Conservation (phyloP, 805 yeast species). For the Candida odintsovae region DNA sequence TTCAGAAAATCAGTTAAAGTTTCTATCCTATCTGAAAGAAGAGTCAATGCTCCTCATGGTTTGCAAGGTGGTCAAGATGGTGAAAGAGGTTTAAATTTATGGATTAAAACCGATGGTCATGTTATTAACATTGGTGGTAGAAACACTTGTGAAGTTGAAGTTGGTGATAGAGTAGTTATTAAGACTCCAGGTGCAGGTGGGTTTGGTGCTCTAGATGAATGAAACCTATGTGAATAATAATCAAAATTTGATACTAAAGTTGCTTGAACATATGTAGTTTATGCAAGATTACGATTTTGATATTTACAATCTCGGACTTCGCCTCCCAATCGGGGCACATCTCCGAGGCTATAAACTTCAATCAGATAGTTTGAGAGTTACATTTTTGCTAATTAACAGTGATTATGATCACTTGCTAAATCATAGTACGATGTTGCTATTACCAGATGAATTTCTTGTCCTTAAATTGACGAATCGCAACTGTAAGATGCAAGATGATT, state of each 20-base stretch:
- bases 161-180: slow-evolving; percentile 65
- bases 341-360: too few species aligned
- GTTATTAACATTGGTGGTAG: slow-evolving; percentile 63
- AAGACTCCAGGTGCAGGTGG: slow-evolving; percentile 89
- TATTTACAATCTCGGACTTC: not conserved
- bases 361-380: too few species aligned
- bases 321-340: not conserved
- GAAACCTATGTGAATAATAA: not conserved
- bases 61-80: slow-evolving; percentile 79
- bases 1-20: slow-evolving; percentile 67
- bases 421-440: too few species aligned
- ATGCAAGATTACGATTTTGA: not conserved
- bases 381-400: too few species aligned
- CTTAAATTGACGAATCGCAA: too few species aligned
- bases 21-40: slow-evolving; percentile 80
- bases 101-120: slow-evolving; percentile 35
- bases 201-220: slow-evolving; percentile 37
- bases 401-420: too few species aligned
- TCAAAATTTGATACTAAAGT: not conserved
- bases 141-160: slow-evolving; percentile 47
- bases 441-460: too few species aligned
- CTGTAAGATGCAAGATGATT: not conserved
- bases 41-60: slow-evolving; percentile 84
- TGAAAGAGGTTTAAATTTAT: slow-evolving; percentile 58
- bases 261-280: too few species aligned